Evolutionary conservation across 2,329 filamentous ascomycete species (phyloP).

Genomic region (Claviceps quebecensis): DNA sequence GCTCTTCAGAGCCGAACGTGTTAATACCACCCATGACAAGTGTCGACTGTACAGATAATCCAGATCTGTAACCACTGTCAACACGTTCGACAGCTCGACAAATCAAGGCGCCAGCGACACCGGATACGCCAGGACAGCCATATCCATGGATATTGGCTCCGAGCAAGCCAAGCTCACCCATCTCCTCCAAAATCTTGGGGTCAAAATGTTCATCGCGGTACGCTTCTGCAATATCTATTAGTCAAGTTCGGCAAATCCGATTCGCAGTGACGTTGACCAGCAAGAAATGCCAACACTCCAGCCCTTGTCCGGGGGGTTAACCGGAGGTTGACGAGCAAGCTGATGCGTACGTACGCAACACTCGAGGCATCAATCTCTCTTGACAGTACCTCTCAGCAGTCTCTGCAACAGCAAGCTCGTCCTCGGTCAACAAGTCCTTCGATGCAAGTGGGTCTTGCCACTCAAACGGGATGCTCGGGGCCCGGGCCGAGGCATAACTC

Average conservation of each 20-base stretch:
- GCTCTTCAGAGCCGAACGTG: conserved; percentile 74
- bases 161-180: conserved; percentile 82
- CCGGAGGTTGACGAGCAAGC: too few relatives aligned
- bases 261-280: neutral
- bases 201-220: conserved; percentile 81
- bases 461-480: conserved; percentile 44
- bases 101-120: conserved; percentile 78
- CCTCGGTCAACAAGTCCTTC: conserved; percentile 68
- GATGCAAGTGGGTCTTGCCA: conserved; percentile 82
- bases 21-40: conserved; percentile 88
- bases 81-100: conserved; percentile 82
- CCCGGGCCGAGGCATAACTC: conserved; percentile 24
- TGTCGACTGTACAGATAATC: conserved; percentile 87
- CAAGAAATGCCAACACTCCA: neutral
- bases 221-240: conserved; percentile 42
- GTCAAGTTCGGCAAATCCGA: conserved; percentile 1
- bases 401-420: conserved; percentile 79
- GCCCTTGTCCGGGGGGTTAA: too few relatives aligned
- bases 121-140: conserved; percentile 75
- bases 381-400: conserved; percentile 91
- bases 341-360: conserved; percentile 51
- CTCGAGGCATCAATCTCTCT: conserved; percentile 69
- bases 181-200: conserved; percentile 71
- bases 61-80: conserved; percentile 81
- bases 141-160: conserved; percentile 80